These are phyloP conservation scores for Primulina tabacum DNA, from an alignment of 257 asterid genomes.

Conservation along the genomic window DNA sequence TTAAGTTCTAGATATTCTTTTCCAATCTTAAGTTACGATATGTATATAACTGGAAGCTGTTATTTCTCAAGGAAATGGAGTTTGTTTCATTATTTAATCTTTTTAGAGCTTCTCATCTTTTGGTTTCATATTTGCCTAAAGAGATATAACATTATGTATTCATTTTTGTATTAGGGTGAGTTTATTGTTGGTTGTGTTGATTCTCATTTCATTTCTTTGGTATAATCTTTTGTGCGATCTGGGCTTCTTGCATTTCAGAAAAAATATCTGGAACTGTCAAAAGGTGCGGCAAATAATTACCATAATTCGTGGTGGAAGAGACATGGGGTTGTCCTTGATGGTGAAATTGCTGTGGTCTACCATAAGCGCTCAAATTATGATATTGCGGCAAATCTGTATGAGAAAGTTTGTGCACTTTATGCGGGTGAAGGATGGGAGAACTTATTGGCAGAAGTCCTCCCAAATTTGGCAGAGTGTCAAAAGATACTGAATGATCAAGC, in stretches of 20 bases:
- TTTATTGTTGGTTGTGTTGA: slow-evolving; percentile 13
- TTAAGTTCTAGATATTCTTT: slow-evolving; percentile 15
- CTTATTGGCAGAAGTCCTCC: slow-evolving; percentile 94
- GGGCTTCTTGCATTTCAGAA: slow-evolving; percentile 43
- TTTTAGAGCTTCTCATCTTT: slow-evolving; percentile 19
- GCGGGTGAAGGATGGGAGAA: slow-evolving; percentile 99
- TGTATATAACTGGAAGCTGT: neutral
- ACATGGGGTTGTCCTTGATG: slow-evolving; percentile 98
- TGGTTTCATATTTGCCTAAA: slow-evolving; percentile 17
- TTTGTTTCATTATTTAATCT: slow-evolving; percentile 20
- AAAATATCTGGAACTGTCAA: slow-evolving; percentile 84
- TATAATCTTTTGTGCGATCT: slow-evolving; percentile 25
- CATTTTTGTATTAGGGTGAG: slow-evolving; percentile 7
- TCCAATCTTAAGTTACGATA: neutral
- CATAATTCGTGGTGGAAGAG: slow-evolving; percentile 99
- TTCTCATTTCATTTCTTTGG: slow-evolving; percentile 10
- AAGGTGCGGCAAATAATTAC: slow-evolving; percentile 96
- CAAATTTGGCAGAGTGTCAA: slow-evolving; percentile 93
- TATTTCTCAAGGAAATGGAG: slow-evolving; percentile 22
- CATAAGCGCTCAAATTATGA: slow-evolving; percentile 79
- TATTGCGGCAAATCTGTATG: slow-evolving; percentile 84
- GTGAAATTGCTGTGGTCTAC: slow-evolving; percentile 92
- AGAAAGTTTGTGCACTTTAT: slow-evolving; percentile 98
- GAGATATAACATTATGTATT: slow-evolving; percentile 10
- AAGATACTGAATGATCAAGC: slow-evolving; percentile 90